Evolutionary conservation across 345 rosid species (phyloP).

Genomic region (Populus alba): DNA sequence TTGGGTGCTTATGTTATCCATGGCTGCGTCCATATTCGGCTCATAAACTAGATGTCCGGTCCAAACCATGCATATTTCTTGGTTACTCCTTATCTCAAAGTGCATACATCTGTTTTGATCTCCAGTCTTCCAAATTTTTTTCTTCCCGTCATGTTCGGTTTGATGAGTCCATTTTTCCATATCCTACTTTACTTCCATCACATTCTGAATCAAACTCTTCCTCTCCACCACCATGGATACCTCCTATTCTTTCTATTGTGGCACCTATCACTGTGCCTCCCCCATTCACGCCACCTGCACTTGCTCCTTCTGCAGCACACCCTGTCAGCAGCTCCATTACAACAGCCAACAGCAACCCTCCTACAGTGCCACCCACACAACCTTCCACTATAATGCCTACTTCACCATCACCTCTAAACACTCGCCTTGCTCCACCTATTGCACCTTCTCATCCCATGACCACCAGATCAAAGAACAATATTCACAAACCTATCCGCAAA

Average conservation of each 20-base stretch:
- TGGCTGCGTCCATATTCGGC: not conserved
- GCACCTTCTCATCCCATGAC: not conserved
- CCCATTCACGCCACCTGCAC: not conserved
- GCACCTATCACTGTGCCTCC: not conserved
- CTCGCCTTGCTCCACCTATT: too few species aligned
- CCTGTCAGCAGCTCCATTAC: too few species aligned
- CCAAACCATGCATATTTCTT: not conserved
- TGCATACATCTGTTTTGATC: not conserved
- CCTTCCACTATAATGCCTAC: too few species aligned
- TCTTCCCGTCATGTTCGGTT: not conserved
- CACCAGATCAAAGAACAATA: not conserved
- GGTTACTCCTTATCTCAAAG: not conserved
- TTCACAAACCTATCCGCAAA: not conserved
- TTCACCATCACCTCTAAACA: too few species aligned
- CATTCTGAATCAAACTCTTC: too few species aligned
- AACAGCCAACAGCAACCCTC: too few species aligned
- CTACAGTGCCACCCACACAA: too few species aligned
- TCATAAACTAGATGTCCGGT: not conserved
- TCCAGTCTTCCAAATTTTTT: too few species aligned
- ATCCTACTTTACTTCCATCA: too few species aligned
- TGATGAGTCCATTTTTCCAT: not conserved
- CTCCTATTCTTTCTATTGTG: fast-evolving
- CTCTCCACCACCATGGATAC: not conserved
- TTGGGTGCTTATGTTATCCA: not conserved
- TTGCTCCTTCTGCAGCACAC: not conserved